Percentiles rank a stretch among this genome's conserved stretches.
Evolutionary conservation across 257 asterid genomes (phyloP).

Genomic region (Solanum okadae): DNA sequence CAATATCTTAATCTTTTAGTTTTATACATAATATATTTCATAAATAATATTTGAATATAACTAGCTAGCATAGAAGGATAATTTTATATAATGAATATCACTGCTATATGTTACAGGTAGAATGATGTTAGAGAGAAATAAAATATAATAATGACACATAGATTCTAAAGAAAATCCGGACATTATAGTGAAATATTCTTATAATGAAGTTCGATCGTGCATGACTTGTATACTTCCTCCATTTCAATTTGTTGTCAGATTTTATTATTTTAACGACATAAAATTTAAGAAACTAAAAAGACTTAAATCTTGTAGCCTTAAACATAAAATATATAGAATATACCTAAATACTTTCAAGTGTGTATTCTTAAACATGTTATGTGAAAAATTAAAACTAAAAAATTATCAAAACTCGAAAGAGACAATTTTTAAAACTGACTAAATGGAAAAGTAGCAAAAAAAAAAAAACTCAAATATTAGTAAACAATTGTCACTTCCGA

Average conservation of each 20-base stretch:
- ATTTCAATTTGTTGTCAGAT: too few relatives aligned
- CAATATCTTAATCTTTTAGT: neutral
- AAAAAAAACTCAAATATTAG: neutral
- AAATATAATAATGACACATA: neutral
- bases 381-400: too few relatives aligned
- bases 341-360: neutral
- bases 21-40: too few relatives aligned
- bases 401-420: rapidly evolving
- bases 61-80: neutral
- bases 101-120: too few relatives aligned
- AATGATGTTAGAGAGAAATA: neutral
- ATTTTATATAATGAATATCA: neutral
- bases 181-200: neutral
- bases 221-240: neutral
- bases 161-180: neutral
- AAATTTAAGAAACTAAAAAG: too few relatives aligned
- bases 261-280: too few relatives aligned
- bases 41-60: neutral
- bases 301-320: neutral
- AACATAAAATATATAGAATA: too few relatives aligned
- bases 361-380: too few relatives aligned
- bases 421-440: too few relatives aligned
- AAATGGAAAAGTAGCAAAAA: too few relatives aligned
- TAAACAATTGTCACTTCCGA: too few relatives aligned
- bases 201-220: neutral